A percentile compares a stretch with the other conserved stretches of the same genome.
These are phyloP conservation scores for Komagataella populi DNA, from an alignment of 805 yeast genomes.

Conservation along the genomic window DNA sequence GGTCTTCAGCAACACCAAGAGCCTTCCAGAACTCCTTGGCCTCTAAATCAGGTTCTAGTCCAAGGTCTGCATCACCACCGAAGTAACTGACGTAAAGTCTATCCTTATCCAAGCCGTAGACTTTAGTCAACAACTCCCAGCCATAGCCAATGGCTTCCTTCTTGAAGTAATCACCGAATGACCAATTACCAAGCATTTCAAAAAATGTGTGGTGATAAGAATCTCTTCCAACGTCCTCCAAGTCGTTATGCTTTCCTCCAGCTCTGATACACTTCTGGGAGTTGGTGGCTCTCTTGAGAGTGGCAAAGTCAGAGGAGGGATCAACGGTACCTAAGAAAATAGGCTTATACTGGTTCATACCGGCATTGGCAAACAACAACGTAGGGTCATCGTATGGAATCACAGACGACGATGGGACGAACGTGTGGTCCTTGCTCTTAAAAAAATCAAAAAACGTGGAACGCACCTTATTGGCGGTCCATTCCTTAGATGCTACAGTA, in stretches of 20 bases:
- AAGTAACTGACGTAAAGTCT: constrained; percentile 92
- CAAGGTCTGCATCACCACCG: constrained; percentile 78
- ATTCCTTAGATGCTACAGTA: constrained; percentile 6
- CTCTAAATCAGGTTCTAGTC: constrained; percentile 87
- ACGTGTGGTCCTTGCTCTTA: constrained; percentile 54
- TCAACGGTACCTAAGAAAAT: constrained; percentile 95
- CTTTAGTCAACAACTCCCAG: constrained; percentile 84
- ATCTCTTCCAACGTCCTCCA: constrained; percentile 97
- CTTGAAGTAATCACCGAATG: constrained; percentile 97
- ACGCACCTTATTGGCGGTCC: constrained; percentile 48
- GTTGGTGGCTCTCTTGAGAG: constrained; percentile 80
- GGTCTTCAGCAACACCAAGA: constrained; percentile 85
- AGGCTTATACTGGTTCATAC: constrained; percentile 98
- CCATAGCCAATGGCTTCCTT: constrained; percentile 80
- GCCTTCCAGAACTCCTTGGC: constrained; percentile 79
- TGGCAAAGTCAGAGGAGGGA: constrained; percentile 79
- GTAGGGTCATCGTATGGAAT: constrained; percentile 98
- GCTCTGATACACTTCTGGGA: constrained; percentile 99
- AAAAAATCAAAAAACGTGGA: constrained; percentile 77
- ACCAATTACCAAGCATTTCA: constrained; percentile 99
- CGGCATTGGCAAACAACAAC: constrained; percentile 92
- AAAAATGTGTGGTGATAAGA: constrained; percentile 97
- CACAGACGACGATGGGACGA: constrained; percentile 86
- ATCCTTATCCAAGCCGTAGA: constrained; percentile 65
- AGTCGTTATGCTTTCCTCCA: constrained; percentile 97